phyloP scores from a whole-genome alignment of 805 yeast genomes.

The Suhomyces pyralidae region DNA sequence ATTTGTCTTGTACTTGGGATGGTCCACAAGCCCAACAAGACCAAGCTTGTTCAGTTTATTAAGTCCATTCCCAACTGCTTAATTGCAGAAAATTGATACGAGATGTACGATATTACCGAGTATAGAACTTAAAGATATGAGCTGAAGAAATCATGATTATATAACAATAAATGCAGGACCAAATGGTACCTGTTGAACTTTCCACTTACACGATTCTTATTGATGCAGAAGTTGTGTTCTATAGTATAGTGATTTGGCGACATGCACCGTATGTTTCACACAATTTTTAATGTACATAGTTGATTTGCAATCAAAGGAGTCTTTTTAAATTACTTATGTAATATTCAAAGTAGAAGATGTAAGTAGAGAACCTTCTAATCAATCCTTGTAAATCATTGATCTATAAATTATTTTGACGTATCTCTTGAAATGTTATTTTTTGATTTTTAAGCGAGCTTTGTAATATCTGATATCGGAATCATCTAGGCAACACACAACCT shows the following conservation, averaged over 20 bases:
- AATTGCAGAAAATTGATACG: conserved; percentile 13
- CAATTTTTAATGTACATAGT: background rate
- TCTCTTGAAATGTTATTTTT: background rate
- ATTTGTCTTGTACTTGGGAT: conserved; percentile 81
- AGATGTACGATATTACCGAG: background rate
- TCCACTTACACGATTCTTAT: background rate
- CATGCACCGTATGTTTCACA: background rate
- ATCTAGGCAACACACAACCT: background rate
- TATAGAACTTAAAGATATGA: background rate
- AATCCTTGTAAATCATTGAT: background rate
- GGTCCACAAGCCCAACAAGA: conserved; percentile 69
- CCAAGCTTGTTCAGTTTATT: conserved; percentile 76
- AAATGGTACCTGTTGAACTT: background rate
- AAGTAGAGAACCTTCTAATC: background rate
- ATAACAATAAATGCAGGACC: background rate
- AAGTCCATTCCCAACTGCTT: conserved; percentile 79
- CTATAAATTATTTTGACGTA: background rate
- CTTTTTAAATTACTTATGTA: background rate
- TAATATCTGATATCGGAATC: background rate
- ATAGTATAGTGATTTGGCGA: background rate
- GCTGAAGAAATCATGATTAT: background rate
- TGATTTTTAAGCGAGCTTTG: background rate
- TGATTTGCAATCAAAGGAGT: background rate
- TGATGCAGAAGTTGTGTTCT: background rate
- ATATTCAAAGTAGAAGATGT: background rate